Base-by-base conservation (phyloP, 169 alveolate genomes). In the Eimeria acervulina region DNA sequence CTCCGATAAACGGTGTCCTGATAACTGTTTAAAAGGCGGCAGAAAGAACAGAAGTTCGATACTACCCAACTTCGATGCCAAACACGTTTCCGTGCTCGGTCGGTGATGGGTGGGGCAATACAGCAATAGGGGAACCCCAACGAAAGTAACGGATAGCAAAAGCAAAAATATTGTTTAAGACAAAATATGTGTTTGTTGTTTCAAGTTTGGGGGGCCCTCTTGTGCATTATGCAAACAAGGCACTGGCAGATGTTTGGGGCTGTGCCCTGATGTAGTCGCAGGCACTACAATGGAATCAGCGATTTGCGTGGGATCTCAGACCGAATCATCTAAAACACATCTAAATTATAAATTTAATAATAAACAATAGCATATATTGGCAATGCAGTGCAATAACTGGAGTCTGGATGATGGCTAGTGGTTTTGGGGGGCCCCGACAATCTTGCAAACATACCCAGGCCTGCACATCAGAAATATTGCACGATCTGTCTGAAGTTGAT, bases 11-110 rank as follows among this genome's bases (percentile, higher is more conserved):
- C 51, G 38, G 28, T 36, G 51, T 36, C 15, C 21, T 51, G 36
- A 15, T 72, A 47, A 19, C 7, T 36, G 51, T 21, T 72, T 15
- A 15, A 21, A 51, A 19, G 17, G 51, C 52, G 0, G 83, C 26
- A 31, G 28, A 4, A 72, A 36, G 17, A 72, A 19, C 52, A 72
- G 28, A 36, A 1, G 1, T 19, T 33, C n/a, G 83, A 36, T 36
- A 72, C 4, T 36, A 36, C 52, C 31, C 52, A 72, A 33, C 31
- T 17, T 72, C 83, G 83, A 72, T 33, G 51, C 51, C 51, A 17
- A 72, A 17, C 28, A 72, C 2, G 81, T 13, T 33, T n/a, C 74
- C 74, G 74, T 63, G 74, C 74, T 63, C 74, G 74, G 74, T 63
- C 74, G 74, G 0, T n/a, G 36, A 2, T 6, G 74, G 31, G 74